phyloP scores from a whole-genome alignment of 805 yeast genomes.

The Cyberlindnera nakhonratchasimensis region DNA sequence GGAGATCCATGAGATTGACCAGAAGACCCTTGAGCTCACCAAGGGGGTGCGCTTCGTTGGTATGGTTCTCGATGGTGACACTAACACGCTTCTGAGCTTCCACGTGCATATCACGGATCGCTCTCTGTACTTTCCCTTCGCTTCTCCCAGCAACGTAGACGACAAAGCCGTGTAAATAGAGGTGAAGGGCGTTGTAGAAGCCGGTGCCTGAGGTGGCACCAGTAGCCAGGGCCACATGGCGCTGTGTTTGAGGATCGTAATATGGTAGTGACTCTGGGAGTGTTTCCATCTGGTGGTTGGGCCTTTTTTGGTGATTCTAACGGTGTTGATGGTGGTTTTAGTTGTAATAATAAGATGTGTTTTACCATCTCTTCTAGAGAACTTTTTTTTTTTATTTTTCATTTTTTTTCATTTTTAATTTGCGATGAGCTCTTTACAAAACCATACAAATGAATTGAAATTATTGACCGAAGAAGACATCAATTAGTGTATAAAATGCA shows the following conservation, averaged over 20 bases:
- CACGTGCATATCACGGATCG: slow-evolving; percentile 50
- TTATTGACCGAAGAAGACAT: no score
- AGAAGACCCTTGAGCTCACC: slow-evolving; percentile 54
- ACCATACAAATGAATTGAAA: background rate
- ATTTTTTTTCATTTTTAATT: no score
- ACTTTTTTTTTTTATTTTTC: no score
- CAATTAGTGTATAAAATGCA: no score
- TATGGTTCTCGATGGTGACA: slow-evolving; percentile 11
- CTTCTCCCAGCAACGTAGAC: slow-evolving; percentile 76
- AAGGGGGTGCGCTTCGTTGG: slow-evolving; percentile 26
- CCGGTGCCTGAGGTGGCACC: slow-evolving; percentile 87
- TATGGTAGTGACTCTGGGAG: slow-evolving; percentile 55
- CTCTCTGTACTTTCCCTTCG: slow-evolving; percentile 48
- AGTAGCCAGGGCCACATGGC: slow-evolving; percentile 68
- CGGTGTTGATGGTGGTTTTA: background rate
- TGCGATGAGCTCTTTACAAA: background rate
- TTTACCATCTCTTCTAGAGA: background rate
- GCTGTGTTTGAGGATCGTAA: slow-evolving; percentile 48
- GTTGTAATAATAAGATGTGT: no score
- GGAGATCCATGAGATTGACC: slow-evolving; percentile 47
- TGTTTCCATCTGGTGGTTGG: slow-evolving; percentile 5
- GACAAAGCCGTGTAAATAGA: slow-evolving; percentile 73
- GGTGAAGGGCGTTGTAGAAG: slow-evolving; percentile 67
- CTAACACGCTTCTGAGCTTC: slow-evolving; percentile 43
- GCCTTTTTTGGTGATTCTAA: background rate